Evolutionary conservation across 306 rosid genomes (phyloP).

Genomic region (Rubus idaeus): DNA sequence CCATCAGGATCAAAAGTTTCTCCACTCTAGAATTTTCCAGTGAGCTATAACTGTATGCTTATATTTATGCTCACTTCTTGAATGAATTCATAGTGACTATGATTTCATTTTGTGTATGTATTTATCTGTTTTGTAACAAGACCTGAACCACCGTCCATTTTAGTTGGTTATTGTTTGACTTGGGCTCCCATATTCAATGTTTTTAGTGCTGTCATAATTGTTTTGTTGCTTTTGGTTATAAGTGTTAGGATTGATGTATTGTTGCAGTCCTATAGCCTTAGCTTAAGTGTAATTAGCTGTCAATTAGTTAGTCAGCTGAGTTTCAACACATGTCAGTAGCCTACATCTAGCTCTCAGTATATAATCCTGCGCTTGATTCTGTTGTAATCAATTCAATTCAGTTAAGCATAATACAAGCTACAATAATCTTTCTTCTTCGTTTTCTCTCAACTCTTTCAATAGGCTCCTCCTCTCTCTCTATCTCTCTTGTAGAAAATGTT

Average conservation of each 20-base stretch:
- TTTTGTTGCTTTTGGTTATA: slow-evolving; percentile 13
- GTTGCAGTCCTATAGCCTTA: no score
- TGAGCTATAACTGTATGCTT: slow-evolving; percentile 17
- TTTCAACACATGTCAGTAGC: no score
- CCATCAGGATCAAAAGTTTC: not conserved
- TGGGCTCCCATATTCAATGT: slow-evolving; percentile 11
- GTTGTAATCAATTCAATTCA: no score
- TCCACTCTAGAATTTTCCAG: not conserved
- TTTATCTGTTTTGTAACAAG: not conserved
- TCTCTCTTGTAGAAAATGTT: slow-evolving; percentile 47
- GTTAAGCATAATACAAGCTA: no score
- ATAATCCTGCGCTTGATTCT: no score
- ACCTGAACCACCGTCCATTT: slow-evolving; percentile 3
- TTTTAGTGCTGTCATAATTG: slow-evolving; percentile 7
- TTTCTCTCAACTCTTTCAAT: no score
- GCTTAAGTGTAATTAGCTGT: no score
- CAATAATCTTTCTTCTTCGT: no score
- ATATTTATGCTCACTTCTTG: slow-evolving; percentile 4
- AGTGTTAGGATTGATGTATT: no score
- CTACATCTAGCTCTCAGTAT: no score
- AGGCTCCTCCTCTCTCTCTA: no score
- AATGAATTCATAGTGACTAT: slow-evolving; percentile 3
- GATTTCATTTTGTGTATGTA: not conserved
- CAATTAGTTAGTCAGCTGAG: no score
- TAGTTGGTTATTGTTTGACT: not conserved